Evolutionary conservation across 176 grass and related monocot species (phyloP).

Genomic region (Aegilops tauschii): DNA sequence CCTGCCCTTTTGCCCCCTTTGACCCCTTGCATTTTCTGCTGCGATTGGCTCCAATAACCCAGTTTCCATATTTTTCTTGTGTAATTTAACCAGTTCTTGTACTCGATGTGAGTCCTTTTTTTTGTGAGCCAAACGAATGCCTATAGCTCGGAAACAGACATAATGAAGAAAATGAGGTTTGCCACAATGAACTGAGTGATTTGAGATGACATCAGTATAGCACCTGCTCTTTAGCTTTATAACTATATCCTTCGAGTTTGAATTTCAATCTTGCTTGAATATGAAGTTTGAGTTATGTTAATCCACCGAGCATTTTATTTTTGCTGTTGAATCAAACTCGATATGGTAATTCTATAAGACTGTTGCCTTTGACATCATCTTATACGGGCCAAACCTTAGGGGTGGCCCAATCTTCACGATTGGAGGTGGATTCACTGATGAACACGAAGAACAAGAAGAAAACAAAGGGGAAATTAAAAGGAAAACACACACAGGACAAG

Average conservation of each 20-base stretch:
- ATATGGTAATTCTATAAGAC: conserved; percentile 8
- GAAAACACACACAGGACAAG: not conserved
- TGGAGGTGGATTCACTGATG: not conserved
- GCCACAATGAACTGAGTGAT: not conserved
- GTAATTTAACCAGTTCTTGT: not conserved
- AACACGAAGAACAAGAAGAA: not conserved
- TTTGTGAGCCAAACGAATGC: not conserved
- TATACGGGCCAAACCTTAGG: not conserved
- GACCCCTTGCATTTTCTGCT: not conserved
- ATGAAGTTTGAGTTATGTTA: conserved; percentile 15
- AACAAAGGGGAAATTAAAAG: not conserved
- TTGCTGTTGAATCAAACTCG: conserved; percentile 17
- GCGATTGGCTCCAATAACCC: not conserved
- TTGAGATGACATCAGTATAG: not conserved
- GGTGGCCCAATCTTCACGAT: not conserved
- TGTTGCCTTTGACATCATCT: not conserved
- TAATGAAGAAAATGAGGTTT: not conserved
- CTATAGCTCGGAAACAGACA: not conserved
- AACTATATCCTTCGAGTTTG: not conserved
- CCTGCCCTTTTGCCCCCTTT: not conserved
- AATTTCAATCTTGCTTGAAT: conserved; percentile 31
- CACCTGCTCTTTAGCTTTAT: conserved; percentile 12
- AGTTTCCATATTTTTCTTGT: not conserved
- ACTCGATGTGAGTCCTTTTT: not conserved
- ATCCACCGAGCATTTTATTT: not conserved